Evolutionary conservation across 768 basidiomycete species (phyloP).

Genomic region (Phaeotremella skinneri): DNA sequence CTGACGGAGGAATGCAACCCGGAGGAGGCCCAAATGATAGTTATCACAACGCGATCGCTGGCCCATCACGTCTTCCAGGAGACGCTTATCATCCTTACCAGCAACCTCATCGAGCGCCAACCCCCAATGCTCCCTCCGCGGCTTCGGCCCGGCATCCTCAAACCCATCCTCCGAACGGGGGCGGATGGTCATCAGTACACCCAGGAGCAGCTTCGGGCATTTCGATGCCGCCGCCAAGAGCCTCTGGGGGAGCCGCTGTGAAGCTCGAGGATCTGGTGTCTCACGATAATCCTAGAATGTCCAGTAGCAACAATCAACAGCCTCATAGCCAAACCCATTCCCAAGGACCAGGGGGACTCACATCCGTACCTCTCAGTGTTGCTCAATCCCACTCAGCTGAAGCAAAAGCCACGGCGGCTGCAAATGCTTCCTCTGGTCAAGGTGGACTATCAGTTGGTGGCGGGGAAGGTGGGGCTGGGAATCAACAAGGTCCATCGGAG

Average conservation of each 20-base stretch:
- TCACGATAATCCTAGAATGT: conserved; percentile 5
- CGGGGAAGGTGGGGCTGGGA: background rate
- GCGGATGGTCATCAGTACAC: conserved; percentile 26
- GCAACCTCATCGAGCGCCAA: conserved; percentile 18
- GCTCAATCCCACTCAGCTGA: conserved; percentile 10
- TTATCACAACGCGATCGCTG: conserved; percentile 18
- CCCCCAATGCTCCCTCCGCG: conserved; percentile 5
- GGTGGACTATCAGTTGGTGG: background rate
- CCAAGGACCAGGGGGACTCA: conserved; percentile 11
- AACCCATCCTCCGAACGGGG: background rate
- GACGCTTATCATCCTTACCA: conserved; percentile 19
- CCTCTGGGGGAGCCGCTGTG: conserved; percentile 8
- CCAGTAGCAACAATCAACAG: conserved; percentile 1
- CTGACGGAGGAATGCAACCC: background rate
- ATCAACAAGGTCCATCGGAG: conserved; percentile 31
- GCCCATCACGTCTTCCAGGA: conserved; percentile 9
- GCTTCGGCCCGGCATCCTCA: background rate
- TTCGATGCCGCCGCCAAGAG: background rate
- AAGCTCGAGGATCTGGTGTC: conserved; percentile 30
- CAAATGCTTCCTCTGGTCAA: background rate
- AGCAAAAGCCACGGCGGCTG: background rate
- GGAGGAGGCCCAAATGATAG: conserved; percentile 5
- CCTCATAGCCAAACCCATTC: background rate
- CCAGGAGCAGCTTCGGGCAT: conserved; percentile 8
- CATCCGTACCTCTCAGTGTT: conserved; percentile 11